phyloP scores from a whole-genome alignment of 116 monocot species.

The Phalaenopsis hybrid region DNA sequence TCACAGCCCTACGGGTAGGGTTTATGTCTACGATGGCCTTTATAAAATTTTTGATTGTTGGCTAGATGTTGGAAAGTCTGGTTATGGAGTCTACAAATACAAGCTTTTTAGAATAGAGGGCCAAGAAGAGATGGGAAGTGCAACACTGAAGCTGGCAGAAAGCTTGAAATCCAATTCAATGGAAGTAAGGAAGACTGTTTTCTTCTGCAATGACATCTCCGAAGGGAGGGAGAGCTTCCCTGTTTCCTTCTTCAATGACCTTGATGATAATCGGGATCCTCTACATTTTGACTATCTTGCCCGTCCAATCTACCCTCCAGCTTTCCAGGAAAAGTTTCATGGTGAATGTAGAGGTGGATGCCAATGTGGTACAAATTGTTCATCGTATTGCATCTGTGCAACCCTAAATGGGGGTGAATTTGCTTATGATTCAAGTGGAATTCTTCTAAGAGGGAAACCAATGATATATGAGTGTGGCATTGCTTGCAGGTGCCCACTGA shows the following conservation, averaged over 20 bases:
- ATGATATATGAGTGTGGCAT: slow-evolving; percentile 70
- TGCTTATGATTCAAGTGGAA: slow-evolving; percentile 60
- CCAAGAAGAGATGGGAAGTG: slow-evolving; percentile 40
- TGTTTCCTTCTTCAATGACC: slow-evolving; percentile 33
- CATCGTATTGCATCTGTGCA: slow-evolving; percentile 30
- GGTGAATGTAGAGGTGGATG: slow-evolving; percentile 21
- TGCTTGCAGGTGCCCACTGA: slow-evolving; percentile 41
- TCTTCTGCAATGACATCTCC: slow-evolving; percentile 26
- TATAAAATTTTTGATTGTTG: slow-evolving; percentile 35
- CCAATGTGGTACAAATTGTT: slow-evolving; percentile 20
- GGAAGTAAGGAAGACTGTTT: slow-evolving; percentile 13
- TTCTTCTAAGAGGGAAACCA: slow-evolving; percentile 58
- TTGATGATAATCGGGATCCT: slow-evolving; percentile 36
- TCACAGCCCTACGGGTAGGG: slow-evolving; percentile 16
- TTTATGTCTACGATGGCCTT: slow-evolving; percentile 59
- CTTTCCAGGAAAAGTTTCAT: slow-evolving; percentile 8
- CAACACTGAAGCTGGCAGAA: slow-evolving; percentile 16
- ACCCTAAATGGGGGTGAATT: slow-evolving; percentile 50
- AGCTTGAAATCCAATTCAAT: slow-evolving; percentile 20
- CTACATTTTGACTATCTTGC: slow-evolving; percentile 30
- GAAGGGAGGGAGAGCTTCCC: slow-evolving; percentile 24
- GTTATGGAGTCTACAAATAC: slow-evolving; percentile 37
- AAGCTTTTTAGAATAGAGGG: slow-evolving; percentile 37
- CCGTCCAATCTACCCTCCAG: slow-evolving; percentile 21
- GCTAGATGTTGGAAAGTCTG: slow-evolving; percentile 32